These are phyloP conservation scores for Aureobasidium sp. DNA, from an alignment of 2,329 filamentous ascomycete genomes.

Conservation along the genomic window DNA sequence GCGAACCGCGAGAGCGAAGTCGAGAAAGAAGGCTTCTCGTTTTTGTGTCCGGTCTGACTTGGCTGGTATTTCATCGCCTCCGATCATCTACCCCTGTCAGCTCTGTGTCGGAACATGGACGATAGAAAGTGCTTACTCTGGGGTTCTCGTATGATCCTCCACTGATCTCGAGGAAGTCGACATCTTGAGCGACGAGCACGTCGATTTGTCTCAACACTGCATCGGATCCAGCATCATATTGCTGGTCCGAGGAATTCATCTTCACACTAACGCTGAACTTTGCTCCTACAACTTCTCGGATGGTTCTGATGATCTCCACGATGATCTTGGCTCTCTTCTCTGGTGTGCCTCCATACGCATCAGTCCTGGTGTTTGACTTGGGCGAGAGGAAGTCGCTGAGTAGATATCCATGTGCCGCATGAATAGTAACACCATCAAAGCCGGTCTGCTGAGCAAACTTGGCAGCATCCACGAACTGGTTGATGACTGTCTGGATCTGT, in stretches of 20 bases:
- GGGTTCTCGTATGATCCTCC: constrained; percentile 40
- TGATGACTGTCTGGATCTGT: constrained; percentile 47
- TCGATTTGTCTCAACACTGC: constrained; percentile 51
- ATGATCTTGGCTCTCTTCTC: constrained; percentile 39
- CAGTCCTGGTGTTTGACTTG: constrained; percentile 38
- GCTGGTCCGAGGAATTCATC: constrained; percentile 42
- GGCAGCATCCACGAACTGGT: constrained; percentile 46
- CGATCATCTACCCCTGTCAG: constrained; percentile 29
- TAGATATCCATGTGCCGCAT: constrained; percentile 45
- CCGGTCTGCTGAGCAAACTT: constrained; percentile 41
- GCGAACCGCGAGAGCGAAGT: constrained; percentile 42
- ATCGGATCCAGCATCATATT: constrained; percentile 20
- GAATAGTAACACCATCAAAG: constrained; percentile 46
- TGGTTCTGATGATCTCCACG: constrained; percentile 36
- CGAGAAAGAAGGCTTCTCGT: constrained; percentile 60
- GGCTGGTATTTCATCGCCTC: constrained; percentile 17
- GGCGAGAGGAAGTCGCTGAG: constrained; percentile 35
- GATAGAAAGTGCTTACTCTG: constrained; percentile 10
- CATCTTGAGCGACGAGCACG: constrained; percentile 38
- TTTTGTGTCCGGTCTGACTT: constrained; percentile 33
- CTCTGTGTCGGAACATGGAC: background rate
- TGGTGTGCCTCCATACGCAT: constrained; percentile 39
- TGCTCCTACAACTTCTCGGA: constrained; percentile 32
- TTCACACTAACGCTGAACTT: constrained; percentile 42
- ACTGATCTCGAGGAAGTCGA: constrained; percentile 62